Evolutionary conservation across 192 early-diverging fungal genomes (phyloP).

Genomic region (Rhizoclosmatium globosum): DNA sequence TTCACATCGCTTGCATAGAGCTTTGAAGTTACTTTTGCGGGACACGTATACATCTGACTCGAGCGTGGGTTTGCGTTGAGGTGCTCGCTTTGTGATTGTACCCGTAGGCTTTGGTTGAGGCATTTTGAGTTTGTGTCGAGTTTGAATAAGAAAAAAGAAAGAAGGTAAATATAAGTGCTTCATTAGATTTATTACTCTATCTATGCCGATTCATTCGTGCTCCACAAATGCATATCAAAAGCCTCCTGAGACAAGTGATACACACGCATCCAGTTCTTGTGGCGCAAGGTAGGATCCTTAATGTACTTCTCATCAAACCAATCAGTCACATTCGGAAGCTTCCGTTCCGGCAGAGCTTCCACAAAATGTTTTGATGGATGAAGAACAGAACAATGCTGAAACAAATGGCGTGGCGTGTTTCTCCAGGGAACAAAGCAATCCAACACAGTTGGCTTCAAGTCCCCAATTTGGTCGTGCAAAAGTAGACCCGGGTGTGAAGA

Average conservation of each 20-base stretch:
- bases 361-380: conserved; percentile 35
- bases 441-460: conserved; percentile 35
- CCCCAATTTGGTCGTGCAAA: conserved; percentile 12
- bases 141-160: background rate
- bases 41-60: conserved; percentile 7
- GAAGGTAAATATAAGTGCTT: background rate
- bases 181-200: background rate
- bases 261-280: conserved; percentile 35
- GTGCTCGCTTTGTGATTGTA: conserved; percentile 4
- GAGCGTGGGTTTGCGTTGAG: background rate
- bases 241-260: conserved; percentile 5
- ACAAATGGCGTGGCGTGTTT: conserved; percentile 5
- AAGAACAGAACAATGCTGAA: conserved; percentile 38
- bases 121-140: background rate
- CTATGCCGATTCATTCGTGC: background rate
- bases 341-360: conserved; percentile 25
- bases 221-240: background rate
- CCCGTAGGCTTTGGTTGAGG: background rate
- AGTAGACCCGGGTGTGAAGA: conserved; percentile 32
- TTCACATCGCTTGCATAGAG: background rate
- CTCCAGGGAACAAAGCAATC: conserved; percentile 45
- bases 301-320: conserved; percentile 54
- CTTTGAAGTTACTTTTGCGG: background rate
- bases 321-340: conserved; percentile 42
- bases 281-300: conserved; percentile 27